Base-by-base conservation (phyloP, 2,329 filamentous ascomycete genomes). In the Fusarium sp. region DNA sequence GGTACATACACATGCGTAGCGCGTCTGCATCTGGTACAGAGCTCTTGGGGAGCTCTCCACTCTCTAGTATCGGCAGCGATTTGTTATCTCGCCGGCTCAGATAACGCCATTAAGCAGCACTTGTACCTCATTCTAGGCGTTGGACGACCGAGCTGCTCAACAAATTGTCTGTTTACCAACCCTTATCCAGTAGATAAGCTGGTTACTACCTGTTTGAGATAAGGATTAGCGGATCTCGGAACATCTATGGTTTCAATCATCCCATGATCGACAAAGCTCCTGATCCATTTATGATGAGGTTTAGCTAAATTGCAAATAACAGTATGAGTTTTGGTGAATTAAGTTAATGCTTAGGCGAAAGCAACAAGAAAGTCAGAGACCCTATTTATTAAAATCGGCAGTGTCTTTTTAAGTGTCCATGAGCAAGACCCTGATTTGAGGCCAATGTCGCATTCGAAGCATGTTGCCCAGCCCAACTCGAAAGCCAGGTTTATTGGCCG, bases 51-150 rank as follows among this genome's bases (percentile, higher is more conserved):
- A 77, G 66, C 69, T 73, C 63, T 65, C 60, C 63, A 62, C 65
- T 59, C 58, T 35, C 19, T 23, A 42, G 46, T 70, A 54, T 65
- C 70, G 57, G 51, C 58, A 48, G 61, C 67, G 60, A 66, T 73
- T 73, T 60, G 72, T 66, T 73, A 73, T 76, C 73, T 75, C 37
- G 55, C 55, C 23, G 23, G 27, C 21, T 74, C 74, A 64, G 76
- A 78, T 78, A 78, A 78, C 76, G 72, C 76, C 76, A 78, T 78
- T 64, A 67, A 56, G 42, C 52, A 51, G 64, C 59, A 52, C 60
- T 72, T 69, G 60, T 58, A 60, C 66, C 67, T 77, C 76, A 78
- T 77, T 68, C 74, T 63, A 62, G 51, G 21, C 62, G 35, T 59
- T 45, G 41, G 15, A 60, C 39, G 27, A 25, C 38, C 38, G 51